Base-by-base conservation (phyloP, 139 green algal species). In the Picochlorum sp. region DNA sequence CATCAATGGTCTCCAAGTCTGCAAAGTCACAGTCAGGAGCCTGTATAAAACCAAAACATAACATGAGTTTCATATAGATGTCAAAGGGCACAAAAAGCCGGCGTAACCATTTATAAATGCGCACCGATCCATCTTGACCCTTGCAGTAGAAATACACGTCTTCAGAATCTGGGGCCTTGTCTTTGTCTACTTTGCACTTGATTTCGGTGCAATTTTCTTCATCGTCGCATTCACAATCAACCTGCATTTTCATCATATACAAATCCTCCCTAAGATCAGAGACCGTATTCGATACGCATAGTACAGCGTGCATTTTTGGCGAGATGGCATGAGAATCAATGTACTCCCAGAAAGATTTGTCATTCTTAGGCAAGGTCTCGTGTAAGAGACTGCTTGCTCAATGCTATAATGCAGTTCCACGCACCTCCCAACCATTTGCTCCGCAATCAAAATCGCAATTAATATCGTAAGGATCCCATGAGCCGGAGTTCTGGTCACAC, bases 201-300 rank as follows among this genome's bases (percentile, higher is more conserved):
- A 53, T 53, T 18, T 20, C 20, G 24, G 20, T 31, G 22, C 39
- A 47, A 47, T 47, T n/a, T 26, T n/a, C 22, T 26, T 31, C 24
- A 18, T 53, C 44, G 44, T 53, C 44, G n/a, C 20, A 33, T 31
- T 53, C 44, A 53, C 44, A 53, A 24, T 53, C 44, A 47, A 47
- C 5, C 39, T 47, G 12, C 39, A 47, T 5, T n/a, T n/a, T n/a
- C 39, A 47, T 6, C 9, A 8, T 5, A 47, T 47, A 26, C 39
- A 47, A 1, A 24, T 14, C 20, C 18, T 47, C 39, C 20, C 39
- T 25, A 47, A 47, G 39, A 7, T 26, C 39, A 47, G 39, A 47
- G 7, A 20, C 0, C 39, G 10, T 20, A 6, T 47, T 16, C 39
- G 22, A 22, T n/a, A 47, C 9, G 39, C 39, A 26, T 47, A n/a